phyloP scores from a whole-genome alignment of 75 land plant genomes.

The Azolla pinnata region DNA sequence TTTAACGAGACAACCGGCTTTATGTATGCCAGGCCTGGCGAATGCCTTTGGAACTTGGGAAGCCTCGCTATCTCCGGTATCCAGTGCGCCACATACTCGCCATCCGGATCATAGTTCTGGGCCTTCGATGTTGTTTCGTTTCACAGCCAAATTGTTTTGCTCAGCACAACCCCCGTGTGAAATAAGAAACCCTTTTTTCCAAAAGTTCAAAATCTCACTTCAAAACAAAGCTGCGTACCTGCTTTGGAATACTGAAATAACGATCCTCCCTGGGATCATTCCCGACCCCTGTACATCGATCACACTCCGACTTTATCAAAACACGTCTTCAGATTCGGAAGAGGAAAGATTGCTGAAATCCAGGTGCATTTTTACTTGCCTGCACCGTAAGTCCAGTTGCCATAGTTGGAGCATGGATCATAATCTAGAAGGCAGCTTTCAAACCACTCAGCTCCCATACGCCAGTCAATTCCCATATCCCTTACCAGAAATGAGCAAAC shows the following conservation, averaged over 20 bases:
- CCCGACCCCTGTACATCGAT: constrained; percentile 83
- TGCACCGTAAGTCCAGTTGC: constrained; percentile 99
- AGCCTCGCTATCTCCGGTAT: constrained; percentile 54
- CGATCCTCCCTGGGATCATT: constrained; percentile 99
- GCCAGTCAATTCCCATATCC: constrained; percentile 98
- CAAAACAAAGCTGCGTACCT: constrained; percentile 56
- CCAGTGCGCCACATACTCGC: constrained; percentile 86
- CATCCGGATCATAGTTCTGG: constrained; percentile 86
- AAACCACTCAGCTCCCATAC: constrained; percentile 99
- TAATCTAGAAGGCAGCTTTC: constrained; percentile 91
- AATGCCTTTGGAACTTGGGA: constrained; percentile 52
- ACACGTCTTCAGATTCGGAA: no score
- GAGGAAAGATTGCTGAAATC: no score
- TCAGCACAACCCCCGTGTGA: no score
- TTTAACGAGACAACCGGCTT: constrained; percentile 71
- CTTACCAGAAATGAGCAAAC: constrained; percentile 98
- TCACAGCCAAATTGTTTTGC: no score
- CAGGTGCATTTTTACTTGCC: constrained; percentile 42
- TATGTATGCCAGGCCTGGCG: constrained; percentile 67
- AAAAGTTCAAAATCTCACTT: no score
- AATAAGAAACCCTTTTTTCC: no score
- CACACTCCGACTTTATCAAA: no score
- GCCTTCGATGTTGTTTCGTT: no score
- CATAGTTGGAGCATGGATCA: constrained; percentile 98
- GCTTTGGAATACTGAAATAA: constrained; percentile 97